Conservation (phyloP, 2,329 filamentous ascomycete species). For the Ilyonectria destructans region DNA sequence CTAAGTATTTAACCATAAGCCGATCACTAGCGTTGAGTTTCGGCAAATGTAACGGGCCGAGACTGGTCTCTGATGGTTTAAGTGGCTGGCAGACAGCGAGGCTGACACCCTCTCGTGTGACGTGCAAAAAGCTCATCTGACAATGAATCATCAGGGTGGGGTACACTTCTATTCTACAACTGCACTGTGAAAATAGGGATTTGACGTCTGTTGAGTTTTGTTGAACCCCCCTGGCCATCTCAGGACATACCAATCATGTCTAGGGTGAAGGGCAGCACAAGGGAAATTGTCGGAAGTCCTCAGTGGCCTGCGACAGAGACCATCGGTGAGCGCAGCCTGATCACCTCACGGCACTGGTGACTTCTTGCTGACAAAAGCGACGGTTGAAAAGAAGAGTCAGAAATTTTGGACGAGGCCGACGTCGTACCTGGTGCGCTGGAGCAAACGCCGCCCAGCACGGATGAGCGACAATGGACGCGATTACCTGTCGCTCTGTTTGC, state of each 20-base stretch:
- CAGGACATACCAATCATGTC: not conserved
- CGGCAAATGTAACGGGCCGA: too few species aligned
- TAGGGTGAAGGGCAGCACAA: not conserved
- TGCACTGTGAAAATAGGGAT: too few species aligned
- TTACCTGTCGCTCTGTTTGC: not conserved
- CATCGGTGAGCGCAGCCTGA: not conserved
- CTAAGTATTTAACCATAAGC: too few species aligned
- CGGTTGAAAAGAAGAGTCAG: not conserved
- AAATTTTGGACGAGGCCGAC: not conserved
- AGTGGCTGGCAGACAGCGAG: too few species aligned
- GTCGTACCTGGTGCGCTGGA: not conserved
- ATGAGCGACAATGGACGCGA: not conserved
- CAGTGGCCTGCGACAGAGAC: not conserved
- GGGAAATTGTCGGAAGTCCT: not conserved
- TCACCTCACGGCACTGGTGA: not conserved
- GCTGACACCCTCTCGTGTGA: too few species aligned
- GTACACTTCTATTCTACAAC: too few species aligned
- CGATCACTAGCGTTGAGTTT: too few species aligned
- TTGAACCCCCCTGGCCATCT: not conserved
- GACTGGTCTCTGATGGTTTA: too few species aligned
- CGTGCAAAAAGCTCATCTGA: too few species aligned
- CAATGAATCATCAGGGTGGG: too few species aligned
- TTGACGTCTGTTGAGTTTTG: not conserved
- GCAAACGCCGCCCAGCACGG: not conserved
- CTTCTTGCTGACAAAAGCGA: not conserved